Percentiles rank a stretch among this genome's conserved stretches.
phyloP scores from a whole-genome alignment of 2,329 filamentous ascomycete genomes.

The Fusarium longipes region DNA sequence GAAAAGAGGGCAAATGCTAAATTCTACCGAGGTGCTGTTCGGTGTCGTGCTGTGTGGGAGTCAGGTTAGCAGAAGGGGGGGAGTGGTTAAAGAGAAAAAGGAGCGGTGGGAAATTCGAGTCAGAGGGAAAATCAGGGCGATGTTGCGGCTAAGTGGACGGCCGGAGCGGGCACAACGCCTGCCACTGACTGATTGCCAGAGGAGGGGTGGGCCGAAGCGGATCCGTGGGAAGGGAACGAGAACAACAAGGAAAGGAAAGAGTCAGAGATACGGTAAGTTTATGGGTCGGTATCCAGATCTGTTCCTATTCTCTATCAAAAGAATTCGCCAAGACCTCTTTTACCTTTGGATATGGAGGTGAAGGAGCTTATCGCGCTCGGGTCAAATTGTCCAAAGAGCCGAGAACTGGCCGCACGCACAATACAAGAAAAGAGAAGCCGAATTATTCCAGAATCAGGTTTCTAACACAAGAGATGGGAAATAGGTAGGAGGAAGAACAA shows the following conservation, averaged over 20 bases:
- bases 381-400: conserved; percentile 20
- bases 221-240: conserved; percentile 13
- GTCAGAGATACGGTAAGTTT: conserved; percentile 21
- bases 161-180: conserved; percentile 26
- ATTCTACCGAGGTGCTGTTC: conserved; percentile 7
- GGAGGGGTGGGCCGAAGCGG: conserved; percentile 20
- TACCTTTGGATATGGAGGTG: conserved; percentile 9
- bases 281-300: conserved; percentile 32
- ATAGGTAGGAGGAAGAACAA: neutral
- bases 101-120: conserved; percentile 34
- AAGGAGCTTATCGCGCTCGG: conserved; percentile 31
- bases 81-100: conserved; percentile 27
- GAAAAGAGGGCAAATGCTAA: conserved; percentile 18
- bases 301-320: conserved; percentile 20
- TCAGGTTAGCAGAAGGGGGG: neutral
- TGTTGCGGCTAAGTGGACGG: conserved; percentile 32
- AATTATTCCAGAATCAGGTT: conserved; percentile 25
- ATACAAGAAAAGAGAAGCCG: neutral
- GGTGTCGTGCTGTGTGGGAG: neutral
- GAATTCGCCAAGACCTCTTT: conserved; percentile 28
- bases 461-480: neutral
- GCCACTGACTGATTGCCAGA: neutral
- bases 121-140: conserved; percentile 27
- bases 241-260: conserved; percentile 11
- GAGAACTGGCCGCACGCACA: conserved; percentile 14